Percentiles rank a stretch among this genome's conserved stretches.
These are phyloP conservation scores for Cercophora newfieldiana DNA, from an alignment of 495 filamentous ascomycete genomes.

Conservation along the genomic window DNA sequence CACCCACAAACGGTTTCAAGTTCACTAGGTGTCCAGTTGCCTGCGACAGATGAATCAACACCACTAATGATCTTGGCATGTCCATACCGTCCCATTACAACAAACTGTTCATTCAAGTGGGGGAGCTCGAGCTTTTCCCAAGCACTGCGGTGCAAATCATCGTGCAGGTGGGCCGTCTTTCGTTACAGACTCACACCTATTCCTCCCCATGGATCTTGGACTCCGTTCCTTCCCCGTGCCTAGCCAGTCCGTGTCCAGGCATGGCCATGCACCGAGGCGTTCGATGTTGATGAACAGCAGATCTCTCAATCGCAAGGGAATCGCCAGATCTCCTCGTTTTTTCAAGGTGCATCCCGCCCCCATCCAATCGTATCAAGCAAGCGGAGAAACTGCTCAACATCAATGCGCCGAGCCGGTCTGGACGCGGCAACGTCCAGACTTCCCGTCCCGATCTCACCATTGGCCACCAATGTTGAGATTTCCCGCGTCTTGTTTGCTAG, in stretches of 20 bases:
- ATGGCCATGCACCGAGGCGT: background rate
- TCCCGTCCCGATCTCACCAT: background rate
- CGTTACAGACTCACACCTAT: constrained; percentile 8
- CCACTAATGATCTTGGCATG: too few relatives aligned
- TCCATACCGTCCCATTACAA: too few relatives aligned
- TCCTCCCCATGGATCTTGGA: constrained; percentile 9
- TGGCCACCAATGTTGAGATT: background rate
- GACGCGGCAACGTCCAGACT: background rate
- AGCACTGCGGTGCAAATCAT: constrained; percentile 20
- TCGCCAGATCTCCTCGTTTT: background rate
- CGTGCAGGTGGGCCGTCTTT: constrained; percentile 25
- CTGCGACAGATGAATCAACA: too few relatives aligned
- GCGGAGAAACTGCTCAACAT: too few relatives aligned
- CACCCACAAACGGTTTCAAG: background rate
- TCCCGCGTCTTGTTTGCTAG: background rate
- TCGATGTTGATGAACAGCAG: background rate
- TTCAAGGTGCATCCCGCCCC: background rate
- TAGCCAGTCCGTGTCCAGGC: constrained; percentile 5
- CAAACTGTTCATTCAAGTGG: too few relatives aligned
- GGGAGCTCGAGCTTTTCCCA: too few relatives aligned
- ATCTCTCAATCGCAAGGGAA: background rate
- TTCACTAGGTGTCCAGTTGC: background rate
- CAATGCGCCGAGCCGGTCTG: background rate
- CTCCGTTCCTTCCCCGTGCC: constrained; percentile 7
- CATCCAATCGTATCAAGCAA: background rate